A percentile compares a stretch with the other conserved stretches of the same genome.
phyloP scores from a whole-genome alignment of 495 filamentous ascomycete species.

The Annulohypoxylon bovei region DNA sequence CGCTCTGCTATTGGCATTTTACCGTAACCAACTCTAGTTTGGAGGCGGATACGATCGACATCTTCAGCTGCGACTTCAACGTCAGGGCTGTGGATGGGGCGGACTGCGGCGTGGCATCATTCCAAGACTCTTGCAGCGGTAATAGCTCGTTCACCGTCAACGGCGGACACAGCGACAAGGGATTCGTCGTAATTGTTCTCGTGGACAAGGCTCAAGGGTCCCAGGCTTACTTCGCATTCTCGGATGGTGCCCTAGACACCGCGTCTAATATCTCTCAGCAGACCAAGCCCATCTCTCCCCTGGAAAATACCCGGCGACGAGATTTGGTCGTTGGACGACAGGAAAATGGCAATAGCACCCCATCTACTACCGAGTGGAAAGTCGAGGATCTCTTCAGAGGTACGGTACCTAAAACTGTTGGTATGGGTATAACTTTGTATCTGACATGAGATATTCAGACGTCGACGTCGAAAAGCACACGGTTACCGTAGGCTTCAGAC shows the following conservation, averaged over 20 bases:
- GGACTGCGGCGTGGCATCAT: constrained; percentile 30
- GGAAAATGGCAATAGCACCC: neutral
- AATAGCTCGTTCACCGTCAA: constrained; percentile 26
- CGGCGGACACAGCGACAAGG: constrained; percentile 37
- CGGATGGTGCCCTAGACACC: constrained; percentile 29
- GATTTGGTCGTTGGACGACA: neutral
- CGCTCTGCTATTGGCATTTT: constrained; percentile 3
- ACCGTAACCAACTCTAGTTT: constrained; percentile 4
- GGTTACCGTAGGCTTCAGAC: constrained; percentile 20
- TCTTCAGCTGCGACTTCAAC: constrained; percentile 35
- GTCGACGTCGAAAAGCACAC: constrained; percentile 14
- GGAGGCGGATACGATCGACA: neutral
- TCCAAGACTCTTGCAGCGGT: constrained; percentile 21
- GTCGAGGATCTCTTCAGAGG: constrained; percentile 26
- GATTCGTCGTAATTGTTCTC: constrained; percentile 42
- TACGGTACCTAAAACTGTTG: neutral
- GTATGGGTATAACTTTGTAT: neutral
- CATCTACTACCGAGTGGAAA: constrained; percentile 9
- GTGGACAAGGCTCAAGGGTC: constrained; percentile 10
- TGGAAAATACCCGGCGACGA: neutral
- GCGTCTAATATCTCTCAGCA: constrained; percentile 16
- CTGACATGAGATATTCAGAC: constrained; percentile 11
- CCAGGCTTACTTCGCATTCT: constrained; percentile 44
- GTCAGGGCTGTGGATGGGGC: neutral
- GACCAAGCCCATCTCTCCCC: neutral